Evolutionary conservation across 805 yeast genomes (phyloP), one percentile per base, ranked within the genome.

Genomic region (Isabelozyma rhagii): DNA sequence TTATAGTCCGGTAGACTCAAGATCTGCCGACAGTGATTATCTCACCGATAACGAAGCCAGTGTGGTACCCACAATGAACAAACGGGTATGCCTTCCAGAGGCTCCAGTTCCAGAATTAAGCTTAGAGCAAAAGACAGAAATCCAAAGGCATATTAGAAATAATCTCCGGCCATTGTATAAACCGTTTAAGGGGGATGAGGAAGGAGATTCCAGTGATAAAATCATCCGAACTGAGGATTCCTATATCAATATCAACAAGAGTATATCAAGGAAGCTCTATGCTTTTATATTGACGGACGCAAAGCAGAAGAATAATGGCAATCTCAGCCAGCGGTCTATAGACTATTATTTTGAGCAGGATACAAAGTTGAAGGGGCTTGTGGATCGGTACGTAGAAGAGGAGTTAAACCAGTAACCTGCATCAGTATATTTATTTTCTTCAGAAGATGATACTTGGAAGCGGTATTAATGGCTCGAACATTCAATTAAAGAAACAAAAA

Each of bases 191-290:
- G 29, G 5, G 4, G 69, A 69, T 0, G 50, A 49, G 4, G 42
- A 42, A 2, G 55, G 73, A 4, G 63, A 55, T 29, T 68, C 67
- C 28, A 68, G 68, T 3, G 70, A 71, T 4, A 39, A 41, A 10
- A 45, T 55, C 17, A 71, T 72, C 11, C 55, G 50, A 4, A 47
- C 65, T 4, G 77, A 73, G 52, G 59, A 57, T 9, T 67, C 65
- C 46, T 89, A 84, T 60, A 85, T 89, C 3, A 63, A 62, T 13
- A 74, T 87, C 48, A 88, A 88, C 65, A 81, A 80, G 66, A 67
- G 67, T 3, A 83, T 87, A 5, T 85, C 92, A 11, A 72, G 89
- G 47, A 68, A 69, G 41, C 62, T 87, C 15, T 88, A 89, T 61
- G 66, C 66, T 15, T 59, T 63, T 5, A 60, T 72, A 14, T 44